Percentiles rank a stretch among this genome's conserved stretches.
phyloP scores from a whole-genome alignment of 257 asterid genomes.

The Nicotiana attenuata region DNA sequence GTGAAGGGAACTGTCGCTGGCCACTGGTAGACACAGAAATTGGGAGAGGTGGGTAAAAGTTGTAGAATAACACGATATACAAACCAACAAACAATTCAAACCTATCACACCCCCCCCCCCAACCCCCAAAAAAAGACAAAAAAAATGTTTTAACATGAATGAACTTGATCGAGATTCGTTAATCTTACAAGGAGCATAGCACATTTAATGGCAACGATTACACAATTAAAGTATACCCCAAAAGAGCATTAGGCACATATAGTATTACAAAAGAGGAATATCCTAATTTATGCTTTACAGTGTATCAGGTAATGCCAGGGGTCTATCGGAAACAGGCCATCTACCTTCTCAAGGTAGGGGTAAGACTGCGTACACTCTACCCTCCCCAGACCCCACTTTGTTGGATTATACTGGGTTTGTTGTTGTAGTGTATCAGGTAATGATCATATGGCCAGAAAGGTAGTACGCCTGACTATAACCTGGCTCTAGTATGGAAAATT shows the following conservation, averaged over 20 bases:
- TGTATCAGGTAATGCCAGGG: neutral
- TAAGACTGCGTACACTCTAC: too few relatives aligned
- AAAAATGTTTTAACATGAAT: neutral
- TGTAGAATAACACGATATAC: neutral
- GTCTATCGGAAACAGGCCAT: too few relatives aligned
- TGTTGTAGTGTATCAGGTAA: neutral
- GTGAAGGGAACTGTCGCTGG: conserved; percentile 63
- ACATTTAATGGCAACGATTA: neutral
- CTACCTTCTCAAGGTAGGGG: too few relatives aligned
- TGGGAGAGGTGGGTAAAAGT: neutral
- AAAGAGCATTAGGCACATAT: neutral
- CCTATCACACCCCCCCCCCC: neutral
- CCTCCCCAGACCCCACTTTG: too few relatives aligned
- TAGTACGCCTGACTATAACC: conserved; percentile 31
- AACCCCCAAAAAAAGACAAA: neutral
- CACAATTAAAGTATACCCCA: neutral
- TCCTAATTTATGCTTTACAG: neutral
- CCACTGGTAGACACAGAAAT: conserved; percentile 45
- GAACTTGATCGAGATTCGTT: neutral
- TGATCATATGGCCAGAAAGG: neutral
- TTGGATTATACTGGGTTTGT: too few relatives aligned
- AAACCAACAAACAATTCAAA: neutral
- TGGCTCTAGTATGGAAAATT: conserved; percentile 76
- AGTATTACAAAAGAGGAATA: neutral
- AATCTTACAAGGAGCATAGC: neutral